Evolutionary conservation across 371 early-diverging fungal species (phyloP).

Genomic region (Lichtheimia ramosa): DNA sequence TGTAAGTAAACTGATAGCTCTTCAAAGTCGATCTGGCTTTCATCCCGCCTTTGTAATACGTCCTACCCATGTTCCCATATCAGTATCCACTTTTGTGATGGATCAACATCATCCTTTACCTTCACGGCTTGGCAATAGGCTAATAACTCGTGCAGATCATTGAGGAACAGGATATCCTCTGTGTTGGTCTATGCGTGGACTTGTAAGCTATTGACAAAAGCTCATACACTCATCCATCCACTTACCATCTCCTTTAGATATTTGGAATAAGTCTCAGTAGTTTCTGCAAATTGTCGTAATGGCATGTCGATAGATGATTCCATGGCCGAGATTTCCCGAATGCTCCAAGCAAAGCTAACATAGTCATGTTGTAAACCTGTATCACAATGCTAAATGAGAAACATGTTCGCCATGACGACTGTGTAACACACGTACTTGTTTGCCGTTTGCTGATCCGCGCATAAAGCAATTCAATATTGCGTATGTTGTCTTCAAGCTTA

Average conservation of each 20-base stretch:
- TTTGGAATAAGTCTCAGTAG: constrained; percentile 63
- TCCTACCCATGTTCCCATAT: constrained; percentile 45
- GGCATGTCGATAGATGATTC: constrained; percentile 82
- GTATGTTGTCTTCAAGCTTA: constrained; percentile 83
- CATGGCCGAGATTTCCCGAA: constrained; percentile 75
- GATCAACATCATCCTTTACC: constrained; percentile 35
- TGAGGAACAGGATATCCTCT: constrained; percentile 78
- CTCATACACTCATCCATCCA: too few relatives aligned
- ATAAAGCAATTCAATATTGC: constrained; percentile 75
- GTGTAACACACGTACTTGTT: constrained; percentile 14
- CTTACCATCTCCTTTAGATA: constrained; percentile 70
- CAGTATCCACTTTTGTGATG: neutral
- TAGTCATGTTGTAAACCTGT: constrained; percentile 78
- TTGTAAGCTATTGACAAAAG: neutral
- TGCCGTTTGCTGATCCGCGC: constrained; percentile 77
- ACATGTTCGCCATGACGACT: neutral
- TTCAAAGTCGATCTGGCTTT: constrained; percentile 92
- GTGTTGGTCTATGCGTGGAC: constrained; percentile 25
- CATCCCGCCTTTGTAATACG: constrained; percentile 79
- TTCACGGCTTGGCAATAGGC: constrained; percentile 86
- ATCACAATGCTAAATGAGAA: neutral
- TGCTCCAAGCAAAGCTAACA: constrained; percentile 70
- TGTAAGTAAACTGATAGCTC: constrained; percentile 77
- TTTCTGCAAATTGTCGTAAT: constrained; percentile 74
- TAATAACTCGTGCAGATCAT: constrained; percentile 83